Evolutionary conservation across 352 stramenopile genomes (phyloP), one percentile per base, ranked within the genome.

Genomic region (Pythium aphanidermatum): DNA sequence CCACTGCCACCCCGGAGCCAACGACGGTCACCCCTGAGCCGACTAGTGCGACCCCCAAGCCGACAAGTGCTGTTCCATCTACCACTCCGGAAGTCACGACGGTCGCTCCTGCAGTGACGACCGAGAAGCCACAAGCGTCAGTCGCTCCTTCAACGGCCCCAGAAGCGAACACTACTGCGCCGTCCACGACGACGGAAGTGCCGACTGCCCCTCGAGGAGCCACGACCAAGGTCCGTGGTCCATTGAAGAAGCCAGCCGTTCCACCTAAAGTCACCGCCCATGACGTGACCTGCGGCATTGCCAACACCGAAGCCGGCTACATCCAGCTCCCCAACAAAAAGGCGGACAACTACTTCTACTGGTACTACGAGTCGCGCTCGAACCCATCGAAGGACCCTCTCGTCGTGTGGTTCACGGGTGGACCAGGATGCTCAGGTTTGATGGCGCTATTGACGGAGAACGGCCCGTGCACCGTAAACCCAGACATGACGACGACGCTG

Each of bases 301-400:
- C 69, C 17, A 68, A 80, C 24, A 59, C 73, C 24, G 63, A 83
- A 31, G 63, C 73, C 0, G 73, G 70, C 2, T 85, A 81, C 55
- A 66, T 85, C 34, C 64, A 71, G 46, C 60, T 86, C 2, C 51
- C 70, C 38, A 78, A 82, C 65, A 82, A 81, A 56, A 58, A 76
- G 40, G 70, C 80, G 42, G 73, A 83, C 52, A 50, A 85, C 30
- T 87, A 87, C 56, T 85, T 85, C 49, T 87, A 83, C 38, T 87
- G 75, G 75, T 83, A 74, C 58, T 81, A 79, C 46, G 69, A 82
- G 53, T 85, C 75, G 0, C 62, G 70, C 14, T 59, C 51, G 13
- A 50, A 69, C 19, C 68, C 70, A 12, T 42, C 21, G 11, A 80
- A 40, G 2, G 75, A 83, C 48, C 75, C 75, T 13, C 57, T 85